phyloP scores from a whole-genome alignment of 2,329 filamentous ascomycete species.

The Seiridium unicorne region DNA sequence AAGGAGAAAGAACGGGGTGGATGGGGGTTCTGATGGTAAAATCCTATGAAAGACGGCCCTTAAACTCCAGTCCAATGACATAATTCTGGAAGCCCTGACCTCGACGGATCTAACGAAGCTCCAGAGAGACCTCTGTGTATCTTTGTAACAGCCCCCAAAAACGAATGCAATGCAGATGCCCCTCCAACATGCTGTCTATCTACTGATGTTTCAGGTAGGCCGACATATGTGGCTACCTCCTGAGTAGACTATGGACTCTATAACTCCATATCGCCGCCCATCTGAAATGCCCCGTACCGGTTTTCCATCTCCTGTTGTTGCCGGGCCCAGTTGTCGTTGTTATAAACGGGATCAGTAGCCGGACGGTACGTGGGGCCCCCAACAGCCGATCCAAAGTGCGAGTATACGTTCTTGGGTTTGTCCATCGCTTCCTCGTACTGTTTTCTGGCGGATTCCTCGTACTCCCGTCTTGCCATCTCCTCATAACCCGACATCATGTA shows the following conservation, averaged over 20 bases:
- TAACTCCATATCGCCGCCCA: slow-evolving; percentile 32
- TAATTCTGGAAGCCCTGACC: background rate
- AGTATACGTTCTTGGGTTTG: slow-evolving; percentile 39
- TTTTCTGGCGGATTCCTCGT: slow-evolving; percentile 48
- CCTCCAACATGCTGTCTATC: background rate
- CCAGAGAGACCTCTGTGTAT: background rate
- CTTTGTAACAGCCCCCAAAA: background rate
- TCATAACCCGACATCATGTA: slow-evolving; percentile 86
- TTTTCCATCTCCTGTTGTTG: slow-evolving; percentile 63
- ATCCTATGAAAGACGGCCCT: slow-evolving; percentile 3
- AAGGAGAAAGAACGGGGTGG: background rate
- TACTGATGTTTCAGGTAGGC: background rate
- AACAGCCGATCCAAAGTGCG: slow-evolving; percentile 39
- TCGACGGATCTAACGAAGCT: background rate
- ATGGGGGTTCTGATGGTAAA: background rate
- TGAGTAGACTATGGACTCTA: background rate
- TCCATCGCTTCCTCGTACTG: slow-evolving; percentile 28
- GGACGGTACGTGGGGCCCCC: slow-evolving; percentile 45
- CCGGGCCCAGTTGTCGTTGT: slow-evolving; percentile 39
- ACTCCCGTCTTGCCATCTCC: slow-evolving; percentile 62
- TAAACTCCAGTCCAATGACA: background rate
- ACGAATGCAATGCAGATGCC: background rate
- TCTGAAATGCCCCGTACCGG: slow-evolving; percentile 64
- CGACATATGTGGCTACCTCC: background rate
- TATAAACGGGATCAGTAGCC: slow-evolving; percentile 71